phyloP scores from a whole-genome alignment of 805 yeast species.

The Saccharomycopsis fermentans region DNA sequence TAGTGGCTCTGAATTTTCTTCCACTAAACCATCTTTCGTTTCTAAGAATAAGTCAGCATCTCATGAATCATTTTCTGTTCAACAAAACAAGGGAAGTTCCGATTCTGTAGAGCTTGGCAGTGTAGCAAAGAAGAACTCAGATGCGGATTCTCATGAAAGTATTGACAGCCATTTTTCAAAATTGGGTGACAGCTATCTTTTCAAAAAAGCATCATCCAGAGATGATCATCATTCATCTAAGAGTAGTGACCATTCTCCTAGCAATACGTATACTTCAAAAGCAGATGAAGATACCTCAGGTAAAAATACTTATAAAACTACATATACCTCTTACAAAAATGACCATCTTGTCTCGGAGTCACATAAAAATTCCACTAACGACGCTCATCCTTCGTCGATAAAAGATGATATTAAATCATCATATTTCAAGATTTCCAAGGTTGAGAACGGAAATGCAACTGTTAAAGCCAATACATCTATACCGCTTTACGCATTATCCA shows the following conservation, averaged over 20 bases:
- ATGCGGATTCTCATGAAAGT: too few species aligned
- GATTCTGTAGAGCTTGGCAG: too few species aligned
- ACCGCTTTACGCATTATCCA: too few species aligned
- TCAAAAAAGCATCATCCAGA: too few species aligned
- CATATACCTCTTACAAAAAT: neutral
- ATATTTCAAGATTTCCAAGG: too few species aligned
- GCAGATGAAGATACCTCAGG: neutral
- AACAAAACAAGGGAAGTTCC: too few species aligned
- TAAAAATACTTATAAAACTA: neutral
- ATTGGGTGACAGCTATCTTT: too few species aligned
- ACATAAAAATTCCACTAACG: neutral
- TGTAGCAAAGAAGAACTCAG: too few species aligned
- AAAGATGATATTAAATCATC: neutral
- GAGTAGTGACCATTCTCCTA: neutral
- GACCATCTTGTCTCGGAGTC: neutral
- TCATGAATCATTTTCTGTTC: neutral
- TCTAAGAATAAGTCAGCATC: neutral
- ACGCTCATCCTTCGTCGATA: neutral
- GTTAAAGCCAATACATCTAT: too few species aligned
- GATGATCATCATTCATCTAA: neutral
- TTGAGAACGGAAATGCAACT: too few species aligned
- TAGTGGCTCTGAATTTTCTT: neutral
- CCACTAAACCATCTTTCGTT: neutral
- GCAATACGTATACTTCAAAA: neutral
- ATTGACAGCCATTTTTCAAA: neutral